Evolutionary conservation across 306 rosid species (phyloP).

Genomic region (Glycine soja): DNA sequence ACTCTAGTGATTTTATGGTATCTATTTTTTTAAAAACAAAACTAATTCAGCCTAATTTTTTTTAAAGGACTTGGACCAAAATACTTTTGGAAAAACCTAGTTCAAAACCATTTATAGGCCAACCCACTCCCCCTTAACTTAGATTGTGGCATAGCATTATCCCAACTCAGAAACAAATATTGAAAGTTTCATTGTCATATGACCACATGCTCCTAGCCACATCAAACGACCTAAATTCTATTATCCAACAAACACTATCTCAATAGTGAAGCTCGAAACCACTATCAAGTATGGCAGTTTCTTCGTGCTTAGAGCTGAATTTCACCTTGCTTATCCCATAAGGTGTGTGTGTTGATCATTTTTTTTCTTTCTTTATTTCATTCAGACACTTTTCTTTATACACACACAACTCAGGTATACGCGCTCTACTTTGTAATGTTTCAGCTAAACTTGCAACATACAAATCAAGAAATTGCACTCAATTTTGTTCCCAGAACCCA

Average conservation of each 20-base stretch:
- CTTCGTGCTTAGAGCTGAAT: conserved; percentile 64
- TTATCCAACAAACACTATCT: conserved; percentile 25
- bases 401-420: neutral
- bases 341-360: conserved; percentile 68
- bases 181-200: conserved; percentile 20
- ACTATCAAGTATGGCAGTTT: conserved; percentile 63
- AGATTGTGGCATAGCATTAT: conserved; percentile 17
- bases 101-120: neutral
- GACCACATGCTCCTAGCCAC: conserved; percentile 44
- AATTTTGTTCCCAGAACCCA: conserved; percentile 2
- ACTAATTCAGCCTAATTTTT: no score
- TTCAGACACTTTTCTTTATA: conserved; percentile 10
- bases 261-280: conserved; percentile 49
- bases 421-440: conserved; percentile 37
- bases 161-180: conserved; percentile 36
- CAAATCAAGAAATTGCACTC: conserved; percentile 24
- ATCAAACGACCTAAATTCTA: conserved; percentile 44
- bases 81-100: no score
- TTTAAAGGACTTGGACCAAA: no score
- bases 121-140: neutral
- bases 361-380: neutral
- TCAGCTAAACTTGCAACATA: conserved; percentile 64
- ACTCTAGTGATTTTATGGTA: no score
- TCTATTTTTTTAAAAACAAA: no score
- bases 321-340: conserved; percentile 61